Evolutionary conservation across 495 filamentous ascomycete species (phyloP).

Genomic region (Penicillium desertorum): DNA sequence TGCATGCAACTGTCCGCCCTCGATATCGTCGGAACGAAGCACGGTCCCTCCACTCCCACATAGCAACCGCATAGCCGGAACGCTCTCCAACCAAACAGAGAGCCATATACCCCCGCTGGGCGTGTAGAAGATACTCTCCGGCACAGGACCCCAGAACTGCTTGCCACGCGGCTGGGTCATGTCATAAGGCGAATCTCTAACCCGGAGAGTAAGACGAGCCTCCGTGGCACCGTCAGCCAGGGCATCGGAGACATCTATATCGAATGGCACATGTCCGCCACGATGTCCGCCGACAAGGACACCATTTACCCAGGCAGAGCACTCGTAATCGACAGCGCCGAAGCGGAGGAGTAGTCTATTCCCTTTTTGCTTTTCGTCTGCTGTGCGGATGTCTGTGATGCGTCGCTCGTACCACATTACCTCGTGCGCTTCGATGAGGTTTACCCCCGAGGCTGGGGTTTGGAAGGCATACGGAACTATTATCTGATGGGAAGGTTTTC

Average conservation of each 20-base stretch:
- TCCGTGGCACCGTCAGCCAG: constrained; percentile 8
- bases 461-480: constrained; percentile 61
- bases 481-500: constrained; percentile 34
- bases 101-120: constrained; percentile 41
- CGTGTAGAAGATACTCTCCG: constrained; percentile 45
- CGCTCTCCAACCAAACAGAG: constrained; percentile 41
- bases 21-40: constrained; percentile 36
- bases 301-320: constrained; percentile 35
- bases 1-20: constrained; percentile 27
- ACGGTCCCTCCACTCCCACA: constrained; percentile 37
- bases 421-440: constrained; percentile 55
- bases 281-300: constrained; percentile 26
- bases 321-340: constrained; percentile 43
- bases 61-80: constrained; percentile 28
- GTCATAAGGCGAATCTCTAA: constrained; percentile 36
- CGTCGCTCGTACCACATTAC: constrained; percentile 58
- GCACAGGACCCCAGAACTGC: constrained; percentile 41
- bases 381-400: constrained; percentile 47
- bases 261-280: constrained; percentile 43
- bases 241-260: constrained; percentile 34
- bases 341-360: constrained; percentile 36
- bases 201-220: constrained; percentile 28
- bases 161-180: constrained; percentile 42
- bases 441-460: constrained; percentile 54
- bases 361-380: constrained; percentile 13